Evolutionary conservation across 169 alveolate species (phyloP), one percentile per base, ranked within the genome.

Genomic region (Plasmodium vivax): DNA sequence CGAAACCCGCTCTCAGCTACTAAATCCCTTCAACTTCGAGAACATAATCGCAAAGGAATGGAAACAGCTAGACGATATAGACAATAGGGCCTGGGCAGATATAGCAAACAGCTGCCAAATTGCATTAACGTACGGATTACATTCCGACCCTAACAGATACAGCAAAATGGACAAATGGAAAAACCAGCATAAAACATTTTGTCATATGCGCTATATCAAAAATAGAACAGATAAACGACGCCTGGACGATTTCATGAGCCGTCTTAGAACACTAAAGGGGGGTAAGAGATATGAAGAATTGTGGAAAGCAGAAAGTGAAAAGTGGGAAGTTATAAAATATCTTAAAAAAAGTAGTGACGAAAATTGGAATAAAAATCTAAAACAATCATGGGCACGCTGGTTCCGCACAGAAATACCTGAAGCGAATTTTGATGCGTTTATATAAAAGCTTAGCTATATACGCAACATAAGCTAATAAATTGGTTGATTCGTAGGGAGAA

Each of bases 321-420:
- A 14, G 56, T 75, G 83, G 83, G 30, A 30, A 2, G 47, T 75
- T 36, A 10, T 75, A 75, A 75, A 75, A 75, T 75, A 75, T 75
- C 27, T 75, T 43, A 75, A 75, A 23, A 36, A 16, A 27, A 36
- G 36, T 23, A 75, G 56, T 75, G 83, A 75, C 23, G 56, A 6
- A 36, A 23, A 75, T 23, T 75, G 83, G 83, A 5, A 75, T 32
- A 23, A 36, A 6, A 34, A 34, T 16, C 19, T 75, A 75, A 23
- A 36, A 32, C 36, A 75, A 36, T 75, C 83, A 19, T 75, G 83
- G 83, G 43, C 12, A 75, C 83, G 36, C 8, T 75, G 83, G 83
- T 75, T 75, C 47, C 62, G 47, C 9, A 75, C 68, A 6, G 83
- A 75, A 36, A 75, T 75, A 32, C 83, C 83, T 16, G 83, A 75